Conservation (phyloP, 2,329 filamentous ascomycete genomes). For the Saccharata proteae region DNA sequence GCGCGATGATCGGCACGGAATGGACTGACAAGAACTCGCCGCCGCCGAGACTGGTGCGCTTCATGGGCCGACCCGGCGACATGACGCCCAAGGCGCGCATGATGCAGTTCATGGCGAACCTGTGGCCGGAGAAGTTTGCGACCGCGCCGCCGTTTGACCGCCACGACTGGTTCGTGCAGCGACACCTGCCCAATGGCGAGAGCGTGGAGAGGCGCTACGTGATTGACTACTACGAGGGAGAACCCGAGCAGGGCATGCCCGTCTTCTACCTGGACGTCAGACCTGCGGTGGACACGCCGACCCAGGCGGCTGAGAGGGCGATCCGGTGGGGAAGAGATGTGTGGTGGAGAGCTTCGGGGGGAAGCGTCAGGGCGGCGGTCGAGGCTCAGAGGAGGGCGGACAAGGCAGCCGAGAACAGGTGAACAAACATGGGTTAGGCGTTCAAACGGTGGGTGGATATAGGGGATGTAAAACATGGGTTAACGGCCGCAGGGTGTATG, state of each 20-base stretch:
- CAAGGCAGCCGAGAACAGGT: too few species aligned
- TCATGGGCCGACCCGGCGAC: slow-evolving; percentile 80
- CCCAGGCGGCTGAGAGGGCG: slow-evolving; percentile 65
- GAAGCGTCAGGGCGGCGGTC: slow-evolving; percentile 42
- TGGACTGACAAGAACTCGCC: slow-evolving; percentile 24
- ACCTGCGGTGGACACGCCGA: slow-evolving; percentile 73
- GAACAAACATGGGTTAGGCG: too few species aligned
- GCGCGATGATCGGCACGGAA: slow-evolving; percentile 19
- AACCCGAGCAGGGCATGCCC: slow-evolving; percentile 75
- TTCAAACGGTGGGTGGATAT: too few species aligned
- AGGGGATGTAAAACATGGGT: too few species aligned
- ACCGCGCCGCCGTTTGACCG: slow-evolving; percentile 85
- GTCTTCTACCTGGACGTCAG: slow-evolving; percentile 94
- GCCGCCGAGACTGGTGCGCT: slow-evolving; percentile 66
- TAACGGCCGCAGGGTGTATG: too few species aligned
- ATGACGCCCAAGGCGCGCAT: slow-evolving; percentile 85
- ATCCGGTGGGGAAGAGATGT: slow-evolving; percentile 86
- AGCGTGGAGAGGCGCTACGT: slow-evolving; percentile 78
- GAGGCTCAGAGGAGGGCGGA: slow-evolving; percentile 10
- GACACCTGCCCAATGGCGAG: slow-evolving; percentile 52
- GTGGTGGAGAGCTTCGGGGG: slow-evolving; percentile 83
- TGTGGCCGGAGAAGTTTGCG: slow-evolving; percentile 69
- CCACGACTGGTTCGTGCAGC: slow-evolving; percentile 90
- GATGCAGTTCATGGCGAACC: slow-evolving; percentile 63
- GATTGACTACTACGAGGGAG: slow-evolving; percentile 90